These are phyloP conservation scores for Geranium incanum DNA, from an alignment of 441 rosid genomes.

Conservation along the genomic window DNA sequence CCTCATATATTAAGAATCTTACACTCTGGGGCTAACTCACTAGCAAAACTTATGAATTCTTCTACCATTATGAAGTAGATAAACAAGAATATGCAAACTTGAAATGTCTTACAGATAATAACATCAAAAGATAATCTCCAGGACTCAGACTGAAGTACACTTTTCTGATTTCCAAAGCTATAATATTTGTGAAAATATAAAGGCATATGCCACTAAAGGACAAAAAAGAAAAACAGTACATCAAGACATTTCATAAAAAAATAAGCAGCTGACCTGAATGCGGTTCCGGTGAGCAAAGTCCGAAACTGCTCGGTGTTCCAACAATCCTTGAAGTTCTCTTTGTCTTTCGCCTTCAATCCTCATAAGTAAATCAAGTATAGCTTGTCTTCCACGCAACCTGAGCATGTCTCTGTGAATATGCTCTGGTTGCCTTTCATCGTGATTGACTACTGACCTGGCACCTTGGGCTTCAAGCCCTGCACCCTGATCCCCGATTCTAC, in stretches of 20 bases:
- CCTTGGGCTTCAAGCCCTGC: conserved; percentile 42
- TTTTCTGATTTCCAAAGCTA: not conserved
- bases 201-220: not conserved
- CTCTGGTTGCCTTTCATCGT: conserved; percentile 66
- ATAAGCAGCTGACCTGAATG: conserved; percentile 50
- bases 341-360: conserved; percentile 88
- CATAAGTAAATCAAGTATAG: conserved; percentile 68
- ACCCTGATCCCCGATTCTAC: conserved; percentile 48
- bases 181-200: not conserved
- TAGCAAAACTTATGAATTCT: not conserved
- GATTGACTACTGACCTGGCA: conserved; percentile 47
- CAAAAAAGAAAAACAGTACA: not conserved
- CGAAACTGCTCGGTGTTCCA: conserved; percentile 90
- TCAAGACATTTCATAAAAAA: not conserved
- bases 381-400: conserved; percentile 91
- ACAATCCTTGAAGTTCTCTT: conserved; percentile 72
- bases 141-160: not conserved
- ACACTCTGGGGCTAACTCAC: not conserved
- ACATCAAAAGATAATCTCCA: not conserved
- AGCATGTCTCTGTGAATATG: conserved; percentile 60
- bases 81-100: not conserved
- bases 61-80: not conserved
- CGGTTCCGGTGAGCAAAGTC: conserved; percentile 92
- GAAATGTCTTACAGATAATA: not conserved
- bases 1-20: not conserved